Percentiles rank a stretch among this genome's conserved stretches.
Conservation (phyloP, 1,139 yeast genomes). For the Debaryomyces nepalensis region DNA sequence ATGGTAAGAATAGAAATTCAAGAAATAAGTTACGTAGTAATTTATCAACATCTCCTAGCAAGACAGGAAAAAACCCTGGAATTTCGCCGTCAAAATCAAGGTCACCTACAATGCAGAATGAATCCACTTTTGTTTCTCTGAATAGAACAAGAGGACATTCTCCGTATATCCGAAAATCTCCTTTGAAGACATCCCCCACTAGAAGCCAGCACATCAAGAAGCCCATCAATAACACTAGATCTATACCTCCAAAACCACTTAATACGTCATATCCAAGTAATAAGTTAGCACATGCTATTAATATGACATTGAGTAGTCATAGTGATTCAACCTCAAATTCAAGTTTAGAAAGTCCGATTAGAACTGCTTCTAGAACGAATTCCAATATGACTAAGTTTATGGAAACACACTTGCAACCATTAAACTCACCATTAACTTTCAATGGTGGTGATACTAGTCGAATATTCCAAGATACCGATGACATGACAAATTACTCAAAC, state of each 20-base stretch:
- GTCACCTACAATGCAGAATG: slow-evolving; percentile 6
- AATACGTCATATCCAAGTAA: slow-evolving; percentile 9
- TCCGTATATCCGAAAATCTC: slow-evolving; percentile 18
- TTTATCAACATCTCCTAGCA: slow-evolving; percentile 11
- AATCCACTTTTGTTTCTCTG: background rate
- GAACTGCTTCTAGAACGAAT: slow-evolving; percentile 17
- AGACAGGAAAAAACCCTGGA: slow-evolving; percentile 6
- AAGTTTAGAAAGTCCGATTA: slow-evolving; percentile 26
- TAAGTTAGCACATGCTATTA: slow-evolving; percentile 26
- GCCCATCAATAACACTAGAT: slow-evolving; percentile 7
- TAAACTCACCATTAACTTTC: slow-evolving; percentile 33
- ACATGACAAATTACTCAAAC: slow-evolving; percentile 15
- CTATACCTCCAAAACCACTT: background rate
- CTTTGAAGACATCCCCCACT: slow-evolving; percentile 14
- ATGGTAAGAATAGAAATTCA: slow-evolving; percentile 12
- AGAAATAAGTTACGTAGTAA: slow-evolving; percentile 10
- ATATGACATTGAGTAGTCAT: slow-evolving; percentile 19
- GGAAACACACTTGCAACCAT: slow-evolving; percentile 32
- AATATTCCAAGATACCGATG: slow-evolving; percentile 13
- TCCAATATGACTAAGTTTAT: slow-evolving; percentile 19
- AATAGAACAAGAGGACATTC: slow-evolving; percentile 7
- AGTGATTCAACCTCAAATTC: slow-evolving; percentile 16
- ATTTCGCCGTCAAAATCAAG: slow-evolving; percentile 11
- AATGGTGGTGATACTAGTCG: slow-evolving; percentile 10
- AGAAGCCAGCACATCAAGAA: slow-evolving; percentile 4